Conservation (phyloP, 768 basidiomycete species). For the Tylopilus sp. region DNA sequence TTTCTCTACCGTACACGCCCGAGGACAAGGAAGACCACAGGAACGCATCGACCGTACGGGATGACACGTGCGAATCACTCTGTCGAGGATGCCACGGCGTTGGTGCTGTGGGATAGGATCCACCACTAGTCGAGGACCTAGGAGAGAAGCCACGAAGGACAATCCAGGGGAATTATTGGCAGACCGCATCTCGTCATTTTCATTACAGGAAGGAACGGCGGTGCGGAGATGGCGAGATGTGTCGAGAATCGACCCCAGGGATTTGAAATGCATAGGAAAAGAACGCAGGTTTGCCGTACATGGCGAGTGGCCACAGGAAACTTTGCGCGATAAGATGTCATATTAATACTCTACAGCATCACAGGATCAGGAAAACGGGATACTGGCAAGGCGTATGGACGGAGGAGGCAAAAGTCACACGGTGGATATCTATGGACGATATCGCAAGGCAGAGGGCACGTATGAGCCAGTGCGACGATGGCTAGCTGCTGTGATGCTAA, state of each 20-base stretch:
- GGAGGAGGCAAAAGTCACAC: background rate
- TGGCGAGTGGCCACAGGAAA: constrained; percentile 16
- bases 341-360: constrained; percentile 14
- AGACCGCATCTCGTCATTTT: constrained; percentile 24
- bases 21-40: constrained; percentile 6
- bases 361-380: constrained; percentile 11
- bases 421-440: background rate
- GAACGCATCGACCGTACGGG: constrained; percentile 1
- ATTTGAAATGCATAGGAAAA: constrained; percentile 12
- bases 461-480: constrained; percentile 8
- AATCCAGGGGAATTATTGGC: constrained; percentile 18
- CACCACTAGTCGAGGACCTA: constrained; percentile 20
- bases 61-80: constrained; percentile 19
- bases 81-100: constrained; percentile 15
- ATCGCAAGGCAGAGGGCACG: background rate
- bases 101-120: constrained; percentile 24
- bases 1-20: constrained; percentile 8
- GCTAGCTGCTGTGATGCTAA: constrained; percentile 4
- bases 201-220: constrained; percentile 21
- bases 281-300: constrained; percentile 7
- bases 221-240: constrained; percentile 27
- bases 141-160: constrained; percentile 24
- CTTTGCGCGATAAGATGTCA: constrained; percentile 1
- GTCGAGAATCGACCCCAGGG: constrained; percentile 11
- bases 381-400: background rate